These are phyloP conservation scores for Zymoseptoria tritici DNA, from an alignment of 2,329 filamentous ascomycete species.

Conservation along the genomic window DNA sequence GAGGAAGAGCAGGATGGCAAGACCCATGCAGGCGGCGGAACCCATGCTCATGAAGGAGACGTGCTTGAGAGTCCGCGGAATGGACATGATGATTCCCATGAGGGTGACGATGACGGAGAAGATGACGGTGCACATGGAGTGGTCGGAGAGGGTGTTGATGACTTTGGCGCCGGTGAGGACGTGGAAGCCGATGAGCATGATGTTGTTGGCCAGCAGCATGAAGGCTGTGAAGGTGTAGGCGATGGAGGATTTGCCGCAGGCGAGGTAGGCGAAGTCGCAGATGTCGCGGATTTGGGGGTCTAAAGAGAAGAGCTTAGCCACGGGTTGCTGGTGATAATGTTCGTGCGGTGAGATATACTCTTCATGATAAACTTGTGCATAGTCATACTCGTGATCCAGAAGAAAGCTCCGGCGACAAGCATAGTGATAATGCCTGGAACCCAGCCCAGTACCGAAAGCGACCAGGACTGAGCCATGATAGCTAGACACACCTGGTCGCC, in stretches of 20 bases:
- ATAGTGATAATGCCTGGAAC: conserved; percentile 43
- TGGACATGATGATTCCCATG: conserved; percentile 42
- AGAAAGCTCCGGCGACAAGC: conserved; percentile 38
- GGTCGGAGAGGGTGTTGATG: conserved; percentile 43
- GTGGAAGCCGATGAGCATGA: conserved; percentile 46
- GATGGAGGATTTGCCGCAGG: conserved; percentile 37
- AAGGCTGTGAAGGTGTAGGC: conserved; percentile 41
- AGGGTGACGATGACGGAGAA: conserved; percentile 42
- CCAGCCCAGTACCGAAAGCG: conserved; percentile 43
- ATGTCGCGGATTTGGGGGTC: conserved; percentile 45
- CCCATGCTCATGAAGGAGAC: conserved; percentile 47
- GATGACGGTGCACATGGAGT: conserved; percentile 43
- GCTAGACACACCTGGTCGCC: conserved; percentile 47
- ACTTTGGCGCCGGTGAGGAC: conserved; percentile 44
- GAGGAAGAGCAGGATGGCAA: conserved; percentile 45
- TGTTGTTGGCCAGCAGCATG: conserved; percentile 47
- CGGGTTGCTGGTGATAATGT: no score
- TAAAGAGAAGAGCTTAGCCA: no score
- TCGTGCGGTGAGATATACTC: not conserved
- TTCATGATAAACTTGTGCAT: conserved; percentile 50
- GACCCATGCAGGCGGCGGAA: conserved; percentile 42
- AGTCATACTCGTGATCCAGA: conserved; percentile 46
- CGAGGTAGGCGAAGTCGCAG: conserved; percentile 45
- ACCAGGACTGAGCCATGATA: conserved; percentile 48
- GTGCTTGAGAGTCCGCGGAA: conserved; percentile 41